Evolutionary conservation across 2,329 filamentous ascomycete genomes (phyloP), one percentile per base, ranked within the genome.

Genomic region (Fusarium secorum): DNA sequence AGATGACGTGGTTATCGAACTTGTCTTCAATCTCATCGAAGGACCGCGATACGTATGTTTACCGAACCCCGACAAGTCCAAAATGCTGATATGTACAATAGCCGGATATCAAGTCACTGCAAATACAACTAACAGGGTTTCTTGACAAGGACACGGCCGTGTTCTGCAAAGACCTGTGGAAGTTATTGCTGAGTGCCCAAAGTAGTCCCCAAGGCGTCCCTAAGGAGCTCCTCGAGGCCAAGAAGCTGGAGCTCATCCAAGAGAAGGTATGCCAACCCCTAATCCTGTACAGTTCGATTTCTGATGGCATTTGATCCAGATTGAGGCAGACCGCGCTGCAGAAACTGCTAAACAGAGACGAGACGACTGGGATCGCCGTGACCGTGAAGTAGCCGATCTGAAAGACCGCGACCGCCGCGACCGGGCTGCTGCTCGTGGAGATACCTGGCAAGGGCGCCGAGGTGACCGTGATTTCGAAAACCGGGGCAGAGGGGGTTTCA

Each of bases 131-230:
- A 70, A 96, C 93, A 3, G 96, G 95, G 4, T 99, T 99, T 77
- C 88, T 99, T 74, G 95, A 97, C 77, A 95, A 97, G 80, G 94
- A 98, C 73, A 96, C 94, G 0, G 86, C 94, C 3, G 82, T 86
- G 1, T 99, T 99, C 78, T 98, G 95, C 81, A 95, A 97, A 79
- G 93, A 98, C 70, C 83, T 99, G 17, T 99, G 96, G 96, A 93
- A 91, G 64, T 84, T 99, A 22, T 92, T 95, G 75, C 83, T 99
- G 48, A 98, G 95, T 80, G 96, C 94, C 14, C 96, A 99, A 81
- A 85, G 88, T 42, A 97, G 91, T 79, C 90, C 94, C 1, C 92
- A 96, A 78, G 96, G 96, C 59, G 94, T 99, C 17, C 95, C 96
- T 0, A 95, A 97, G 80, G 95, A 98, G 81, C 86, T 99, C 44